Percentiles rank a stretch among this genome's conserved stretches.
Conservation (phyloP, 441 rosid species). For the Eutrema salsugineum region DNA sequence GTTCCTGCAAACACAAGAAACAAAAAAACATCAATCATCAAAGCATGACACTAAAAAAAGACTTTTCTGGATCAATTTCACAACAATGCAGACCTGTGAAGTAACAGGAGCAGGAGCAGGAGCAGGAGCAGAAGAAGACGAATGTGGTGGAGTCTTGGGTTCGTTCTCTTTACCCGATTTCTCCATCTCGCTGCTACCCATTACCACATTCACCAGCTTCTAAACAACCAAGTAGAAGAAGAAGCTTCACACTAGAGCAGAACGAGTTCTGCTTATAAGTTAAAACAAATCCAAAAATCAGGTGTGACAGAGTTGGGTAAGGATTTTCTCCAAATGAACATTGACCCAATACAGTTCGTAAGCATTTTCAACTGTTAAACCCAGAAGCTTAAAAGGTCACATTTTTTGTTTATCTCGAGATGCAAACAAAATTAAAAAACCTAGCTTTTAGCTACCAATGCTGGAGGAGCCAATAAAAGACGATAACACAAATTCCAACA, state of each 20-base stretch:
- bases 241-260: constrained; percentile 48
- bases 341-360: not conserved
- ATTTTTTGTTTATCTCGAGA: not conserved
- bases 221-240: constrained; percentile 30
- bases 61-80: not conserved
- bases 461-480: not conserved
- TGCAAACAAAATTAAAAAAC: not conserved
- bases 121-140: constrained; percentile 35
- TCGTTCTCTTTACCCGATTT: constrained; percentile 75
- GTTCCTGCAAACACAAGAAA: constrained; percentile 54
- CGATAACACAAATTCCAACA: not conserved
- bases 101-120: constrained; percentile 37
- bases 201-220: constrained; percentile 33
- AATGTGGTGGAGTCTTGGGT: constrained; percentile 41
- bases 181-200: constrained; percentile 77
- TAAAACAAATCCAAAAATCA: not conserved
- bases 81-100: constrained; percentile 47
- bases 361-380: not conserved
- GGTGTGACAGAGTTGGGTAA: not conserved
- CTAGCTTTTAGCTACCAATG: constrained; percentile 3
- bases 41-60: not conserved
- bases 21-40: not conserved
- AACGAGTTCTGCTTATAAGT: constrained; percentile 1
- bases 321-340: not conserved
- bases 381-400: constrained; percentile 2